phyloP scores from a whole-genome alignment of 2,329 filamentous ascomycete species.

The Exophiala xenobiotica region DNA sequence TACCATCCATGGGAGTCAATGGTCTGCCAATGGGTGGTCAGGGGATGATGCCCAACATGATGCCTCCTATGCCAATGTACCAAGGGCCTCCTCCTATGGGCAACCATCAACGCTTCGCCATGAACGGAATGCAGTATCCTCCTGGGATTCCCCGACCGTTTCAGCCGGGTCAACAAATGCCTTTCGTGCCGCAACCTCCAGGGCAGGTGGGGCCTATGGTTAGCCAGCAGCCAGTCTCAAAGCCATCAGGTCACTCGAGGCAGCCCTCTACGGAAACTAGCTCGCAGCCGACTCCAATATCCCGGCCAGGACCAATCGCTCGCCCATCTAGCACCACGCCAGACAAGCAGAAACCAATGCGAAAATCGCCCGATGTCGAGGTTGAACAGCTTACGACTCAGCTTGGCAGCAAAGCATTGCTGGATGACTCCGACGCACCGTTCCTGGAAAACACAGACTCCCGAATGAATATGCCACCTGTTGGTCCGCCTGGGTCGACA shows the following conservation, averaged over 20 bases:
- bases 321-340: slow-evolving; percentile 72
- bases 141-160: slow-evolving; percentile 63
- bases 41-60: slow-evolving; percentile 54
- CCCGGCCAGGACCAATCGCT: slow-evolving; percentile 82
- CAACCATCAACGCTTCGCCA: slow-evolving; percentile 54
- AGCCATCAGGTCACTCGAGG: slow-evolving; percentile 65
- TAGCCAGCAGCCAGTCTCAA: slow-evolving; percentile 36
- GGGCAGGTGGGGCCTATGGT: slow-evolving; percentile 33
- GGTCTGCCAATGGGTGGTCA: slow-evolving; percentile 57
- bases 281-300: slow-evolving; percentile 68
- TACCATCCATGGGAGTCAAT: slow-evolving; percentile 59
- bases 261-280: slow-evolving; percentile 71
- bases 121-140: slow-evolving; percentile 55
- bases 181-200: slow-evolving; percentile 46
- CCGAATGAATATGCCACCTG: slow-evolving; percentile 40
- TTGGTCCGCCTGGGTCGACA: slow-evolving; percentile 55
- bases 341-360: slow-evolving; percentile 46
- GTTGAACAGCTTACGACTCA: slow-evolving; percentile 74
- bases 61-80: slow-evolving; percentile 56
- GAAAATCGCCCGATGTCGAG: slow-evolving; percentile 50
- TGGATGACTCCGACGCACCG: slow-evolving; percentile 72
- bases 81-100: slow-evolving; percentile 49
- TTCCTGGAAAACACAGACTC: slow-evolving; percentile 45
- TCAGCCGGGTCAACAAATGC: slow-evolving; percentile 53
- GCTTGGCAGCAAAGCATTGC: slow-evolving; percentile 83